Evolutionary conservation across 352 stramenopile genomes (phyloP).

Genomic region (Globisporangium spiculum): DNA sequence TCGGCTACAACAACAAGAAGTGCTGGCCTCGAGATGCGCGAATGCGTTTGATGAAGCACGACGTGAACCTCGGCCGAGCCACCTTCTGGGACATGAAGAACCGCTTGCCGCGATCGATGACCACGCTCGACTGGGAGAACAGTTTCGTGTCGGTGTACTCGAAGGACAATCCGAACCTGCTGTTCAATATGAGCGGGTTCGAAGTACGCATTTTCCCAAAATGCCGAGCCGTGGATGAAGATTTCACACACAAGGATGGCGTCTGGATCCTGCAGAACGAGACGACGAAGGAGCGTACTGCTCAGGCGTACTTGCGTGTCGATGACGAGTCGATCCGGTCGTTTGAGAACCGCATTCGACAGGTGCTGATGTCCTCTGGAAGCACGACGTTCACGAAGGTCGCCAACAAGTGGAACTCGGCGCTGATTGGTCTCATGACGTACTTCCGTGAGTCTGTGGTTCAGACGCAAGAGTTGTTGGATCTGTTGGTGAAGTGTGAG

Average conservation of each 20-base stretch:
- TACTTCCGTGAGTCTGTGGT: conserved; percentile 99
- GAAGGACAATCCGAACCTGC: conserved; percentile 99
- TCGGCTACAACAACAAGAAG: conserved; percentile 99
- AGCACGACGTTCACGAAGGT: conserved; percentile 99
- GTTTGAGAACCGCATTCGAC: conserved; percentile 99
- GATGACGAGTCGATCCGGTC: conserved; percentile 94
- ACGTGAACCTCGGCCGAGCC: conserved; percentile 99
- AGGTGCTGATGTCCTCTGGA: conserved; percentile 99
- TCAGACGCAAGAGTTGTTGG: conserved; percentile 99
- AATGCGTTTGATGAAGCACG: conserved; percentile 99
- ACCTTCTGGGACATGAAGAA: conserved; percentile 99
- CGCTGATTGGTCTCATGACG: conserved; percentile 97
- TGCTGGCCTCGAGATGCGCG: conserved; percentile 99
- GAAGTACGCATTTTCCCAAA: conserved; percentile 96
- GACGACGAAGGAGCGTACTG: conserved; percentile 99
- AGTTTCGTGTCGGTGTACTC: conserved; percentile 99
- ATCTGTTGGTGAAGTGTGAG: conserved; percentile 99
- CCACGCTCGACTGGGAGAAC: conserved; percentile 99
- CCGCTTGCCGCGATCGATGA: conserved; percentile 96
- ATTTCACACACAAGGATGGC: conserved; percentile 97
- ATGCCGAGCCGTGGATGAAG: conserved; percentile 86
- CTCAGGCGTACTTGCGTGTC: conserved; percentile 96
- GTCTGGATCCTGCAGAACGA: conserved; percentile 99
- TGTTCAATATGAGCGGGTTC: conserved; percentile 99
- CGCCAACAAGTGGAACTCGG: conserved; percentile 99